Base-by-base conservation (phyloP, 352 stramenopile genomes). In the Phytophthora pisi region DNA sequence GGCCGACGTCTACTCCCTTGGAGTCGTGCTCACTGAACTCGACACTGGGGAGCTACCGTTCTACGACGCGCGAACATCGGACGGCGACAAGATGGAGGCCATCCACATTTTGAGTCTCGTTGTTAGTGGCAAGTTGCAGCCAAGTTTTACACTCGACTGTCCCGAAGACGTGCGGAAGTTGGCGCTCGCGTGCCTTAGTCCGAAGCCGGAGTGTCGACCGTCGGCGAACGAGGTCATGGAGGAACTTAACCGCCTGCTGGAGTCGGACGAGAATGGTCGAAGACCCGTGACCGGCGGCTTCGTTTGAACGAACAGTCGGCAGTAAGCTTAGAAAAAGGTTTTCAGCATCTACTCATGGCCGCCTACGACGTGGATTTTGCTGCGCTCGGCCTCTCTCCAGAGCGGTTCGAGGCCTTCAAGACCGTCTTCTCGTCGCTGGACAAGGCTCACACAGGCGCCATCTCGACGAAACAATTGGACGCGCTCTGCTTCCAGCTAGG, bases 371-470 rank as follows among this genome's bases (percentile, higher is more conserved):
- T 89, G 13, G 77, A 91, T 52, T 88, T 75, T 42, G 77, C 53
- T 13, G 69, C 77, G 34, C 61, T 89, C 10, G 80, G 80, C 5
- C 69, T 91, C 16, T 68, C 80, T 0, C 9, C 59, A 9, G 79
- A 88, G 50, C 68, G 81, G 36, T 87, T 86, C 55, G 82, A 86
- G 47, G 82, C 82, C 3, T 91, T 91, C 72, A 78, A 79, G 36
- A 78, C 55, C 42, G 68, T 87, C 3, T 91, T 91, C 23, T 70
- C 70, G 9, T 60, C 61, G 2, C 67, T 89, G 16, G 82, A 91
- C 60, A 79, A 78, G 20, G 64, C 79, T 38, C 67, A 81, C 62
- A 81, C 73, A 0, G 79, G 79, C 20, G 67, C 79, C 4, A 91
- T 91, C 64, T 76, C 80, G 10, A 72, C 72, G 26, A 81, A 72